Conservation (phyloP, 1,284 basidiomycete genomes). For the Leccinum pallidistipes region DNA sequence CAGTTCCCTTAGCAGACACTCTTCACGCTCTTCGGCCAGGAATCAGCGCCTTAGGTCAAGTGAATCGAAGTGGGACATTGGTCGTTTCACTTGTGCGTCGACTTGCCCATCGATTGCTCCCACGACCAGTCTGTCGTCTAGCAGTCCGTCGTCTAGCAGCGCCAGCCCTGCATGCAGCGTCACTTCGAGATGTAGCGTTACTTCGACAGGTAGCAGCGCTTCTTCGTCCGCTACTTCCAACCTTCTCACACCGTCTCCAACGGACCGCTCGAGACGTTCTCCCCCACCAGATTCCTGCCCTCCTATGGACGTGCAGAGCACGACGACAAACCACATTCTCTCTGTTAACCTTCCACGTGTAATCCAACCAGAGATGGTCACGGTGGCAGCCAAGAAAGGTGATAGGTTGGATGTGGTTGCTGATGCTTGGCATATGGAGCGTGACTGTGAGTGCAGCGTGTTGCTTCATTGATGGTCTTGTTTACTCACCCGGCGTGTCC, state of each 20-base stretch:
- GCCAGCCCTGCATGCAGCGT: constrained; percentile 28
- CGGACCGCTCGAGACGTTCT: constrained; percentile 39
- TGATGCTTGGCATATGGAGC: constrained; percentile 58
- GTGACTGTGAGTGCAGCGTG: constrained; percentile 42
- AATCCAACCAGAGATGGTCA: constrained; percentile 57
- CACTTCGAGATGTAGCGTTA: constrained; percentile 22
- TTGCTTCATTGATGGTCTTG: background rate
- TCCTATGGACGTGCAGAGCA: constrained; percentile 40
- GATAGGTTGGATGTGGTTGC: constrained; percentile 52
- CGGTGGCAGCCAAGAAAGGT: constrained; percentile 52
- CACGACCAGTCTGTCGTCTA: constrained; percentile 16
- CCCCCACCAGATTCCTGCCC: constrained; percentile 41
- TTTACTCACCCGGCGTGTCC: constrained; percentile 5
- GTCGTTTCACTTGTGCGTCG: constrained; percentile 31
- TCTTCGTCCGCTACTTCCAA: constrained; percentile 17
- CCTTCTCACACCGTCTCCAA: constrained; percentile 34
- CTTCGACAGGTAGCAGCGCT: constrained; percentile 13
- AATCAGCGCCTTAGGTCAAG: constrained; percentile 24
- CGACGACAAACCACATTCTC: constrained; percentile 35
- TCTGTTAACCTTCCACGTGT: constrained; percentile 44
- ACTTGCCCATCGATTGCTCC: constrained; percentile 31
- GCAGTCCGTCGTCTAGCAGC: constrained; percentile 21
- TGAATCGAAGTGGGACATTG: constrained; percentile 33
- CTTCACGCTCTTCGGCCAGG: constrained; percentile 33
- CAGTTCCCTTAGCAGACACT: constrained; percentile 28